Percentiles rank a stretch among this genome's conserved stretches.
phyloP scores from a whole-genome alignment of 352 stramenopile genomes.

The Thalassiosira pacifica region DNA sequence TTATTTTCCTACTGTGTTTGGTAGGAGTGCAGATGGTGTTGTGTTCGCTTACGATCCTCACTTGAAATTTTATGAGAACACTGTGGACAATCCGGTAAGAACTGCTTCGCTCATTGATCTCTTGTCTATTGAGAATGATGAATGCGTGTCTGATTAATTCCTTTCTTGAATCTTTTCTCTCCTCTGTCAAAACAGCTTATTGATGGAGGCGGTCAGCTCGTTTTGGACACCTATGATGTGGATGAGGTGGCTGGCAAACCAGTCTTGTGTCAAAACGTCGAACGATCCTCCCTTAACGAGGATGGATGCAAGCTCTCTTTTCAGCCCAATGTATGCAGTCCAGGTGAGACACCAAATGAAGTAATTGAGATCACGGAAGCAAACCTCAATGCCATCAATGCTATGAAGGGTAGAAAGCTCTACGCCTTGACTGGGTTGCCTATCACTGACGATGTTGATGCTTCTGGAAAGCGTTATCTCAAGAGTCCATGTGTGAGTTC shows the following conservation, averaged over 20 bases:
- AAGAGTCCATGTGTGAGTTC: no score
- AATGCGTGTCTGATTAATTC: no score
- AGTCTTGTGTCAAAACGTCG: constrained; percentile 5
- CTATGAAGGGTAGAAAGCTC: constrained; percentile 26
- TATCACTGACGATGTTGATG: no score
- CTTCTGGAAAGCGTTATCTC: no score
- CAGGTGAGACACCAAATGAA: constrained; percentile 6
- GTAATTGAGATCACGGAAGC: constrained; percentile 37
- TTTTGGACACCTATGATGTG: constrained; percentile 28
- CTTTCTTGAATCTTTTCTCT: background rate
- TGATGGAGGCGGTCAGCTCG: constrained; percentile 54
- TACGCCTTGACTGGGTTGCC: constrained; percentile 40
- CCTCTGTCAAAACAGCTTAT: background rate
- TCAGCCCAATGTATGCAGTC: constrained; percentile 18
- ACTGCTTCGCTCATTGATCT: no score
- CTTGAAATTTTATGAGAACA: constrained; percentile 58
- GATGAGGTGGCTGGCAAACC: background rate
- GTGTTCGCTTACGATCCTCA: constrained; percentile 30
- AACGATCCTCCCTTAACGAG: constrained; percentile 50
- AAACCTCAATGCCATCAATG: constrained; percentile 37
- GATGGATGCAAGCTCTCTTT: constrained; percentile 55
- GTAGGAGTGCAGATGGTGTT: constrained; percentile 16
- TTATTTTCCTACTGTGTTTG: constrained; percentile 41
- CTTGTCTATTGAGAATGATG: no score
- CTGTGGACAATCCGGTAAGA: constrained; percentile 53